Evolutionary conservation across 371 early-diverging fungal genomes (phyloP).

Genomic region (Mortierella sp.): DNA sequence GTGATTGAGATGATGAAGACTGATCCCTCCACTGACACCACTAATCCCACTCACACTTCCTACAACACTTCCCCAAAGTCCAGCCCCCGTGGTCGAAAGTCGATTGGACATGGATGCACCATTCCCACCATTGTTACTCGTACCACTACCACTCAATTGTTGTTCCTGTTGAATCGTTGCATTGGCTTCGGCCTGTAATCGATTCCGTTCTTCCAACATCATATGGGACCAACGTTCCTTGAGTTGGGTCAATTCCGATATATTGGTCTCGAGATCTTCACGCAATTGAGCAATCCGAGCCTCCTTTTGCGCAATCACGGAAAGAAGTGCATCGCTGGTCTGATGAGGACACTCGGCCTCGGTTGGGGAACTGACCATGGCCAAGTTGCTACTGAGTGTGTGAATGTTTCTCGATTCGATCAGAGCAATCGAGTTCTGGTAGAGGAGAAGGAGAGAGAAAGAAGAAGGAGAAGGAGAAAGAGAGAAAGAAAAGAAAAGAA

Average conservation of each 20-base stretch:
- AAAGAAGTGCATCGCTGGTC: conserved; percentile 35
- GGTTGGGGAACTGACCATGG: conserved; percentile 49
- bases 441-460: too few relatives aligned
- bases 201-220: conserved; percentile 48
- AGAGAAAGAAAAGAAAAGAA: background rate
- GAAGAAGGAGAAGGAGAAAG: background rate
- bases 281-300: conserved; percentile 47
- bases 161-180: conserved; percentile 43
- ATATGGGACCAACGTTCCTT: conserved; percentile 53
- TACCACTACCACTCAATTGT: conserved; percentile 22
- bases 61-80: conserved; percentile 46
- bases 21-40: conserved; percentile 51
- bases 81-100: conserved; percentile 45
- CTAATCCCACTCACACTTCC: conserved; percentile 51
- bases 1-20: conserved; percentile 31
- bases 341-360: conserved; percentile 41
- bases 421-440: conserved; percentile 36
- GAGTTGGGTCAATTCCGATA: conserved; percentile 41
- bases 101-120: conserved; percentile 47
- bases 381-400: conserved; percentile 48
- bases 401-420: conserved; percentile 48
- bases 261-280: conserved; percentile 45
- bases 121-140: too few relatives aligned
- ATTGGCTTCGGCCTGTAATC: conserved; percentile 46
- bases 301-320: conserved; percentile 52